A percentile compares a stretch with the other conserved stretches of the same genome.
Evolutionary conservation across 2,329 filamentous ascomycete genomes (phyloP).

Genomic region (Exophiala bonariae): DNA sequence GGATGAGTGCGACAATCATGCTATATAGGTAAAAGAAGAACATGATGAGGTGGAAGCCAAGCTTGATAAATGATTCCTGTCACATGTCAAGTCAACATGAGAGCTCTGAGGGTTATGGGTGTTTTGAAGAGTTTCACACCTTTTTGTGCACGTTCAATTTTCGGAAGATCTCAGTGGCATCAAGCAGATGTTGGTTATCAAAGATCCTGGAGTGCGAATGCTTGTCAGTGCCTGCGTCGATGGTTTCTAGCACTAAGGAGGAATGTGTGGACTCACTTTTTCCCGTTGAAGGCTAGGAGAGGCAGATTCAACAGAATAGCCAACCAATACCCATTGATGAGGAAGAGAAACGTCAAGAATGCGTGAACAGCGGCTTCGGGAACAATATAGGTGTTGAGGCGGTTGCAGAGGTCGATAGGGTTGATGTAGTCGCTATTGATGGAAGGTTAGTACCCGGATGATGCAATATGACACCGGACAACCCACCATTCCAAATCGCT

Average conservation of each 20-base stretch:
- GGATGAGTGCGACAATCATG: constrained; percentile 96
- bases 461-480: constrained; percentile 2
- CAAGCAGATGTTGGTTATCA: constrained; percentile 93
- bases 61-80: constrained; percentile 98
- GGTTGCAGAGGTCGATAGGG: constrained; percentile 99
- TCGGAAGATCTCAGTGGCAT: constrained; percentile 98
- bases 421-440: constrained; percentile 91
- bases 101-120: background rate
- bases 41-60: constrained; percentile 98
- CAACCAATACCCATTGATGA: constrained; percentile 99
- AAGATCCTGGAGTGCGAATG: constrained; percentile 66
- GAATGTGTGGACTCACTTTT: constrained; percentile 66
- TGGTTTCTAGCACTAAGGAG: too few relatives aligned
- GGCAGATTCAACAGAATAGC: constrained; percentile 89
- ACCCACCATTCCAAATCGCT: constrained; percentile 97
- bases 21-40: constrained; percentile 99
- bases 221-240: background rate
- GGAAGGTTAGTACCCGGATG: constrained; percentile 1
- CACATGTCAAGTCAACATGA: background rate
- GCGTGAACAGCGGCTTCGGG: constrained; percentile 97
- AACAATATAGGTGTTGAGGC: constrained; percentile 98
- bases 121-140: constrained; percentile 50
- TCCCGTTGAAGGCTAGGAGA: constrained; percentile 87
- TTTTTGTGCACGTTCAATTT: constrained; percentile 99
- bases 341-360: constrained; percentile 91